Evolutionary conservation across 164 flowering plant genomes (phyloP), one percentile per base, ranked within the genome.

Genomic region (Vitis amurensis): DNA sequence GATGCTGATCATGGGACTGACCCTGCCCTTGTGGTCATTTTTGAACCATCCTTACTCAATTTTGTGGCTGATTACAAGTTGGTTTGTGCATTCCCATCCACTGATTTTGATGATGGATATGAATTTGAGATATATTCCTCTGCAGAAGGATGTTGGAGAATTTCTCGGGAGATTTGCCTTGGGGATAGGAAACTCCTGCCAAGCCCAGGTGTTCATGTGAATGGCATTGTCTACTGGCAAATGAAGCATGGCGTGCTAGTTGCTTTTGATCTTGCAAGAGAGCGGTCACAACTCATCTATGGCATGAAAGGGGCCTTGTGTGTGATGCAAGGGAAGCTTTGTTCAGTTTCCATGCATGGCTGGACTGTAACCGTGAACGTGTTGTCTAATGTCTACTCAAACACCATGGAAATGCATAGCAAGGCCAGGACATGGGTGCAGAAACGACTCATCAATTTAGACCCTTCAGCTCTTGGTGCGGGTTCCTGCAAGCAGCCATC

Each of bases 41-140:
- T 75, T 71, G 83, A 86, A 59, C 90, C 87, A 30, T 78, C 90
- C 2, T 55, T 76, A 8, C 79, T 81, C 5, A 79, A 77, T 63
- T 86, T 86, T 72, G 74, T 59, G n/a, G 86, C 82, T 8, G 83
- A 86, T 3, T 86, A 81, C 77, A 81, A 86, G 70, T 63, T 86
- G 49, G 68, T 86, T 9, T 84, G 87, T 72, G 81, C 82, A 50
- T 82, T 84, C 44, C 76, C 71, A 10, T 84, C 86, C 47, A 30
- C 52, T 53, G 90, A 86, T n/a, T 74, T 84, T 63, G 86, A 77
- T 50, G 68, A 68, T 48, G 86, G 78, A 14, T 60, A 55, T 64
- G 90, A 86, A 61, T 86, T 86, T 57, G 90, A 86, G 74, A 82
- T 84, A 3, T 86, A 78, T 66, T 81, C 82, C 49, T 86, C 90